Base-by-base conservation (phyloP, 257 asterid species). In the Cruciata laevipes region DNA sequence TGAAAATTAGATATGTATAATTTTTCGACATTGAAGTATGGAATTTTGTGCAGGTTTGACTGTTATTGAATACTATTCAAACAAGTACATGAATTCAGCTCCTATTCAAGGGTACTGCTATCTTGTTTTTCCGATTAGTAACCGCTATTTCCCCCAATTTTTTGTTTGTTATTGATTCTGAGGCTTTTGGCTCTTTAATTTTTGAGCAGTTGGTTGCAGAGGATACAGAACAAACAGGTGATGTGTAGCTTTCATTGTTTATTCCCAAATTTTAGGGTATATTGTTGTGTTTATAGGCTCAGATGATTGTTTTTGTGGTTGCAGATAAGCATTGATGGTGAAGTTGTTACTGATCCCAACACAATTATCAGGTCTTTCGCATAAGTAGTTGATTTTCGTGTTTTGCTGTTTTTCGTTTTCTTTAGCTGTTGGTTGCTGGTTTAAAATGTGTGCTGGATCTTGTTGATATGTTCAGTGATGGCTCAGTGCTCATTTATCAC, bases 181-280 rank as follows among this genome's bases (percentile, higher is more conserved):
- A 53, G 38, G n/a, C 6, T 66, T 64, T 47, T 40, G n/a, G 40
- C 37, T 64, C 35, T 30, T 51, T 42, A 38, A 55, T 60, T 51
- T 17, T 74, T 80, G 78, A 71, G 81, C 90, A 90, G 97, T 73
- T 94, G 97, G 99, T 73, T 94, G 95, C 99, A 90, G 90, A 90
- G 99, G 75, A 88, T 94, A 74, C 80, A 65, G 69, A 87, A 87
- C 61, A 71, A 83, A 23, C 83, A 81, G 83, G 85, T 80, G 67
- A 17, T 47, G 20, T 17, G 55, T 21, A 61, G 14, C 16, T 21
- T 44, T 66, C 37, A 5, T 27, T 3, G 31, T 58, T 35, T 2
- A 18, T 64, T 32, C 47, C 12, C 35, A 33, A 37, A 53, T 9
- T 53, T 20, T 38, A 0, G 23, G 13, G 53, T 42, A 1, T 37